These are phyloP conservation scores for Trichosporon faecale DNA, from an alignment of 1,284 basidiomycete species.

Conservation along the genomic window DNA sequence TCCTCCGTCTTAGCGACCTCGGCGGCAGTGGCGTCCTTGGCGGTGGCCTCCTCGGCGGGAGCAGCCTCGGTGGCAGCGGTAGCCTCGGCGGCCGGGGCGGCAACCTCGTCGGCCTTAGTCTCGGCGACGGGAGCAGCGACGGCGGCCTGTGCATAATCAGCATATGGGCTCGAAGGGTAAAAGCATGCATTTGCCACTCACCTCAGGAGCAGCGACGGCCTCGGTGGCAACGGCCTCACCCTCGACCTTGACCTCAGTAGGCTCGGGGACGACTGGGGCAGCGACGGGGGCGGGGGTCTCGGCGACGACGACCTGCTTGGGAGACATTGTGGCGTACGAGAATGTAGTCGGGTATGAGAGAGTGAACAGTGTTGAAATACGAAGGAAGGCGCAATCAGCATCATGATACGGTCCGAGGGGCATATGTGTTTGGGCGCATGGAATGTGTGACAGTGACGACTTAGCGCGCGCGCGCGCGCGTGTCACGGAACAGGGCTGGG, in stretches of 20 bases:
- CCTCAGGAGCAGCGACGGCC: slow-evolving; percentile 13
- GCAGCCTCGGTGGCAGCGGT: slow-evolving; percentile 8
- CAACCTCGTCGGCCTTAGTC: slow-evolving; percentile 33
- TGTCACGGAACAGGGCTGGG: neutral
- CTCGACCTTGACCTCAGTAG: slow-evolving; percentile 22
- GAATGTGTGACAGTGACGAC: slow-evolving; percentile 9
- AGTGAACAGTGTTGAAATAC: slow-evolving; percentile 2
- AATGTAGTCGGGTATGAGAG: neutral
- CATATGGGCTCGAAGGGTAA: neutral
- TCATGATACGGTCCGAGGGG: neutral
- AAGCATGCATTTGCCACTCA: slow-evolving; percentile 10
- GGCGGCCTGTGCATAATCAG: neutral
- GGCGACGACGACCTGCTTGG: slow-evolving; percentile 61
- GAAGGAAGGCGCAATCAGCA: slow-evolving; percentile 1
- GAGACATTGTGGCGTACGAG: neutral
- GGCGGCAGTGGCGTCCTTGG: slow-evolving; percentile 32
- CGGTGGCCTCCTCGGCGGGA: slow-evolving; percentile 26
- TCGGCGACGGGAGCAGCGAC: slow-evolving; percentile 24
- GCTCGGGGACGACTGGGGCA: slow-evolving; percentile 25
- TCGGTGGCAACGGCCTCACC: slow-evolving; percentile 25
- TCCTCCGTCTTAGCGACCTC: slow-evolving; percentile 24
- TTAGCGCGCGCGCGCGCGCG: neutral
- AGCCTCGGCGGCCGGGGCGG: slow-evolving; percentile 32
- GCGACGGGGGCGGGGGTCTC: slow-evolving; percentile 21
- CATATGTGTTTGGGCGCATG: slow-evolving; percentile 1